A percentile compares a stretch with the other conserved stretches of the same genome.
phyloP scores from a whole-genome alignment of 495 filamentous ascomycete species.

The Viridothelium virens region DNA sequence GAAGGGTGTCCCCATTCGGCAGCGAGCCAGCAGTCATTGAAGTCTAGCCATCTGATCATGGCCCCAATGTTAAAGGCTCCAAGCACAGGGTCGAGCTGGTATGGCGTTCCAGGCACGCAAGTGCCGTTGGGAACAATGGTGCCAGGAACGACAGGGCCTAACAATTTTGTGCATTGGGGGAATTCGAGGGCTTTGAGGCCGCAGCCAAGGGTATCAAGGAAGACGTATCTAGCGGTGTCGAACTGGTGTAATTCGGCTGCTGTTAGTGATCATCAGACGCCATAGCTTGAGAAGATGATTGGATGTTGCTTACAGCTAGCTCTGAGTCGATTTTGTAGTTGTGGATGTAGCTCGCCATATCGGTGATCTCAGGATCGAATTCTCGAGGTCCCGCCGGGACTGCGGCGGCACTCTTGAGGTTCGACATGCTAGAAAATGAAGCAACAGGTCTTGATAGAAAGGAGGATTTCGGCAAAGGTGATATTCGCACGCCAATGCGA shows the following conservation, averaged over 20 bases:
- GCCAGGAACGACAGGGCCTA: conserved; percentile 87
- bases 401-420: conserved; percentile 41
- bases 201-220: conserved; percentile 90
- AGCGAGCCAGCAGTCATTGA: conserved; percentile 99
- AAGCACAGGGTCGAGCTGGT: conserved; percentile 89
- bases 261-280: not conserved
- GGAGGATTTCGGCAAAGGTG: not conserved
- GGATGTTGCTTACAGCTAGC: conserved; percentile 63
- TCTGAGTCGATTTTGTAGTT: conserved; percentile 84
- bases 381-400: conserved; percentile 46
- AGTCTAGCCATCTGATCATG: conserved; percentile 98
- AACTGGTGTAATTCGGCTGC: conserved; percentile 47
- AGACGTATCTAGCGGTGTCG: conserved; percentile 58
- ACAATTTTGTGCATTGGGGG: conserved; percentile 87
- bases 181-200: conserved; percentile 92
- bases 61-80: conserved; percentile 98
- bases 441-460: conserved; percentile 12
- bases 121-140: conserved; percentile 90
- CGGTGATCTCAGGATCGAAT: conserved; percentile 85
- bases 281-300: not conserved
- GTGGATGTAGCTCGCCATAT: conserved; percentile 91
- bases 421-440: conserved; percentile 51
- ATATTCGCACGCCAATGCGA: not conserved
- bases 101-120: conserved; percentile 83
- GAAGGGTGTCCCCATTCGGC: conserved; percentile 98